These are phyloP conservation scores for Diaporthe longicolla DNA, from an alignment of 2,329 filamentous ascomycete genomes.

Conservation along the genomic window DNA sequence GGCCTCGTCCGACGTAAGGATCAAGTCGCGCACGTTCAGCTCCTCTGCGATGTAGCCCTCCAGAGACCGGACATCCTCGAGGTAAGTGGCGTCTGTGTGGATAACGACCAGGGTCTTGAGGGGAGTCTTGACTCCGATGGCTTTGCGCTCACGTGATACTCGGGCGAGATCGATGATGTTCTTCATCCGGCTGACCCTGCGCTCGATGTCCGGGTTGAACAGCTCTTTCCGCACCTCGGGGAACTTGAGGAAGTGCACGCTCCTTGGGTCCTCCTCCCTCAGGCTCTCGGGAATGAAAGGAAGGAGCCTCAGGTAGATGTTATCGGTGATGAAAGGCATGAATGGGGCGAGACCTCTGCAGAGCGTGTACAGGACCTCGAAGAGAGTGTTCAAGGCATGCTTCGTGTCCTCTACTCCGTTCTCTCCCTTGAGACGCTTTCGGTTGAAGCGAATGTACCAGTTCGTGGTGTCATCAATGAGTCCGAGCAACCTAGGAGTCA, in stretches of 20 bases:
- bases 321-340: conserved; percentile 95
- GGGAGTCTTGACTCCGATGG: conserved; percentile 90
- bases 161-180: conserved; percentile 93
- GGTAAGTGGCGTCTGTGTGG: conserved; percentile 84
- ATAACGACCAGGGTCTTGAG: conserved; percentile 92
- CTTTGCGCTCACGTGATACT: conserved; percentile 86
- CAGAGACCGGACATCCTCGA: conserved; percentile 88
- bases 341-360: conserved; percentile 92
- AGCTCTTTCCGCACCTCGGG: conserved; percentile 90
- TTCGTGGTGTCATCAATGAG: conserved; percentile 98
- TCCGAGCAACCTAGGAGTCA: conserved; percentile 85
- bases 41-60: conserved; percentile 93
- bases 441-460: conserved; percentile 98
- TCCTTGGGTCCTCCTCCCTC: conserved; percentile 80
- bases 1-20: conserved; percentile 88
- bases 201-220: conserved; percentile 88
- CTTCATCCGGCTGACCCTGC: conserved; percentile 92
- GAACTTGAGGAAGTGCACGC: conserved; percentile 93
- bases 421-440: conserved; percentile 91
- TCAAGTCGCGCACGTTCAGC: conserved; percentile 88
- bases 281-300: conserved; percentile 83
- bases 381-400: conserved; percentile 93
- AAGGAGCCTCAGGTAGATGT: conserved; percentile 88
- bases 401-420: conserved; percentile 87
- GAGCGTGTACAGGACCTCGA: conserved; percentile 92